Percentiles rank a stretch among this genome's conserved stretches.
Conservation (phyloP, 306 rosid species). For the Lagenaria siceraria region DNA sequence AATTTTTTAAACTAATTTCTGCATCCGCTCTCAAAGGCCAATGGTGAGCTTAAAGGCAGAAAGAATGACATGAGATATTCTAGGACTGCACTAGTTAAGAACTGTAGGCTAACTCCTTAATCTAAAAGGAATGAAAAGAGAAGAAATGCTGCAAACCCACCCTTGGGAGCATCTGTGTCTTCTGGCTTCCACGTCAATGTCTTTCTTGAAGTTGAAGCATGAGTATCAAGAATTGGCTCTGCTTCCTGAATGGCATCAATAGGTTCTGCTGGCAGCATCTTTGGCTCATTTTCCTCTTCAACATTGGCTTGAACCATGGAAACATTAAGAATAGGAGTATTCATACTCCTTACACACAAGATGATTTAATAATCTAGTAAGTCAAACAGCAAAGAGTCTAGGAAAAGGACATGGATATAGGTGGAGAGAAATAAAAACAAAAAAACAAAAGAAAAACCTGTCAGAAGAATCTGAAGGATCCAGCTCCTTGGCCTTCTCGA, state of each 20-base stretch:
- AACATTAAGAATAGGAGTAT: constrained; percentile 21
- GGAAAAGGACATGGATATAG: background rate
- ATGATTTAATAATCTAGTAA: background rate
- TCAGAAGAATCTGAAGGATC: constrained; percentile 31
- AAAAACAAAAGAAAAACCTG: constrained; percentile 2
- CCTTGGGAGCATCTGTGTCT: constrained; percentile 56
- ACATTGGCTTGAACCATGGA: constrained; percentile 19
- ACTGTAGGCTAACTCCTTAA: background rate
- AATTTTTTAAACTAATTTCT: background rate
- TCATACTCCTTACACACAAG: constrained; percentile 33
- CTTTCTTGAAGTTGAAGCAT: constrained; percentile 23
- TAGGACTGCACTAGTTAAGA: background rate
- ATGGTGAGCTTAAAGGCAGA: background rate
- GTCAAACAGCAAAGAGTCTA: constrained; percentile 9
- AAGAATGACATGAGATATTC: background rate
- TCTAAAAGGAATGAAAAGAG: background rate
- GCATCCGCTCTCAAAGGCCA: background rate
- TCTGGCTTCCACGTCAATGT: constrained; percentile 54
- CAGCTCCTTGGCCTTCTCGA: constrained; percentile 31
- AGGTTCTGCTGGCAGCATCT: constrained; percentile 21
- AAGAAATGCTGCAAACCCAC: constrained; percentile 38
- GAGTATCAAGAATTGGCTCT: constrained; percentile 25
- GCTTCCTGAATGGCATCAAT: constrained; percentile 12
- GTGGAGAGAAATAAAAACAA: background rate
- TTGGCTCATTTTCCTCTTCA: constrained; percentile 22